Percentiles rank a stretch among this genome's conserved stretches.
These are phyloP conservation scores for Xylaria polymorpha DNA, from an alignment of 2,329 filamentous ascomycete genomes.

Conservation along the genomic window DNA sequence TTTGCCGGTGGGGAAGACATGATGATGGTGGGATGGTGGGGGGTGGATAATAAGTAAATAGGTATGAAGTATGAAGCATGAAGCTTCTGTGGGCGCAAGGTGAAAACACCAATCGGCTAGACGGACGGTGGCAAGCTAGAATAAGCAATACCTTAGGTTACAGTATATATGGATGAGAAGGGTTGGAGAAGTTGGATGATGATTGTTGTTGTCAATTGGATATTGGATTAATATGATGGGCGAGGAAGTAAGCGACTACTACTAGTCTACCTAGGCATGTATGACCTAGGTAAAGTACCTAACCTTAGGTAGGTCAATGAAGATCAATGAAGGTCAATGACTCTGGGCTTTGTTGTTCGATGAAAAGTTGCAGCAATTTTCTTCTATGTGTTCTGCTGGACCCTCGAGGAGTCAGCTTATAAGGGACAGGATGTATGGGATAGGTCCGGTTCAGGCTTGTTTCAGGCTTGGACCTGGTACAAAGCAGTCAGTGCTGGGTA, in stretches of 20 bases:
- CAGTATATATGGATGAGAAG: background rate
- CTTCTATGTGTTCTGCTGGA: background rate
- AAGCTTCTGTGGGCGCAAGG: constrained; percentile 2
- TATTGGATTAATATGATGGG: background rate
- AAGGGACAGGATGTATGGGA: background rate
- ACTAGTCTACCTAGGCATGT: background rate
- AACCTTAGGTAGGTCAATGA: no score
- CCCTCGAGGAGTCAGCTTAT: constrained; percentile 7
- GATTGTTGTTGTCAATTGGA: constrained; percentile 3
- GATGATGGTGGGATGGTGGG: constrained; percentile 6
- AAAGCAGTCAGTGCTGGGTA: no score
- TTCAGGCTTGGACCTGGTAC: background rate
- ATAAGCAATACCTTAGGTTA: background rate
- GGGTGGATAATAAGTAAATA: constrained; percentile 9
- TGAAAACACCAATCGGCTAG: constrained; percentile 12
- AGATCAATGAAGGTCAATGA: background rate
- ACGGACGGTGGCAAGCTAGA: constrained; percentile 5
- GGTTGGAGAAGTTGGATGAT: constrained; percentile 1
- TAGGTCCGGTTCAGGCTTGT: constrained; percentile 12
- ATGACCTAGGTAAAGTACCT: no score
- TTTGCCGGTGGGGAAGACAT: constrained; percentile 43
- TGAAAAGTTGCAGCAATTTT: constrained; percentile 8
- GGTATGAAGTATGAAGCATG: background rate
- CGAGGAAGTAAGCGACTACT: background rate
- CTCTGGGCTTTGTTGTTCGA: background rate